Conservation (phyloP, 768 basidiomycete genomes). For the Sistotremastrum niveocremeum region DNA sequence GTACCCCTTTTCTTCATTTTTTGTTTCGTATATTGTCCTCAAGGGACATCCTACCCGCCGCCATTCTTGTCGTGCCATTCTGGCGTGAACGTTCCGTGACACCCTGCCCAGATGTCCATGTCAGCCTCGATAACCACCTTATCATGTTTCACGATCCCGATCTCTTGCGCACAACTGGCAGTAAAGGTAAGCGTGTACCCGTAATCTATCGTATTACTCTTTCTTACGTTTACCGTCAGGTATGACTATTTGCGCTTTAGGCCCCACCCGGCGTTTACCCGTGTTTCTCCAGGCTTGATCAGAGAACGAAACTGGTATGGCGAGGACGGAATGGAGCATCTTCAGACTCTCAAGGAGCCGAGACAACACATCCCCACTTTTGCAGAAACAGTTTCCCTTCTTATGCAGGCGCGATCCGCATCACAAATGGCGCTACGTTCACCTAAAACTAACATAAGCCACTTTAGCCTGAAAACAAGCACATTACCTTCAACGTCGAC, state of each 20-base stretch:
- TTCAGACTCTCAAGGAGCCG: constrained; percentile 68
- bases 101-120: constrained; percentile 76
- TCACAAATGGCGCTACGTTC: not conserved
- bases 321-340: constrained; percentile 56
- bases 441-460: not conserved
- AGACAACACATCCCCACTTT: constrained; percentile 86
- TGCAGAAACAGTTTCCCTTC: constrained; percentile 59
- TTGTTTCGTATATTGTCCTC: not conserved
- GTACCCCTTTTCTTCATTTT: not conserved
- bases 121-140: constrained; percentile 75
- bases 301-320: constrained; percentile 63
- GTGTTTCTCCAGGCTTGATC: constrained; percentile 38
- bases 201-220: not conserved
- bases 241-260: too few relatives aligned
- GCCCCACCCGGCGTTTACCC: too few relatives aligned
- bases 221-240: constrained; percentile 12
- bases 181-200: constrained; percentile 32
- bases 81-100: constrained; percentile 1
- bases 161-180: constrained; percentile 73
- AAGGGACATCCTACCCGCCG: too few relatives aligned
- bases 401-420: constrained; percentile 48
- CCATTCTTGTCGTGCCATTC: not conserved
- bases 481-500: constrained; percentile 77
- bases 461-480: constrained; percentile 54
- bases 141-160: constrained; percentile 95